Evolutionary conservation across 306 rosid species (phyloP).

Genomic region (Canavalia gladiata): DNA sequence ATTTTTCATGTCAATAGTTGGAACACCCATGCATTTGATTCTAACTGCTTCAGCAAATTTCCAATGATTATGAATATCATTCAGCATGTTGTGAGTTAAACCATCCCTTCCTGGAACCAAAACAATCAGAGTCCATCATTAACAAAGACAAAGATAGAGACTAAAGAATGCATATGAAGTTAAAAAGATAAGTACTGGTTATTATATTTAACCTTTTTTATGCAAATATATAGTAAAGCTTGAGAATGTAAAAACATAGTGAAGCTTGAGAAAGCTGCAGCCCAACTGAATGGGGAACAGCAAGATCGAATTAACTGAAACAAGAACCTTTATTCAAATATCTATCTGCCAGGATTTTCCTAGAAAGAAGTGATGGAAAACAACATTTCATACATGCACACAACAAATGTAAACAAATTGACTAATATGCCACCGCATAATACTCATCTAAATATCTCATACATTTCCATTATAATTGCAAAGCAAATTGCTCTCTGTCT

Average conservation of each 20-base stretch:
- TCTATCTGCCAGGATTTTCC: background rate
- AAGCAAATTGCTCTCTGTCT: background rate
- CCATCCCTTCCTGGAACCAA: constrained; percentile 86
- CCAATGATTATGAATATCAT: constrained; percentile 88
- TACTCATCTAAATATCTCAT: background rate
- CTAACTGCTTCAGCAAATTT: constrained; percentile 81
- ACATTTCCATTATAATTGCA: constrained; percentile 6
- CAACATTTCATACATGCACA: background rate
- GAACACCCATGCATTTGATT: constrained; percentile 93
- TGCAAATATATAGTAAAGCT: background rate
- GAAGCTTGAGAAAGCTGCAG: background rate
- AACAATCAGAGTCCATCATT: constrained; percentile 21
- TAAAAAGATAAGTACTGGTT: background rate
- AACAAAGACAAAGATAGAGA: background rate
- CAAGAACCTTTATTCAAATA: constrained; percentile 10
- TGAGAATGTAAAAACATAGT: no score
- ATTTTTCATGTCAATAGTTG: constrained; percentile 92
- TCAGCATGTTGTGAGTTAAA: constrained; percentile 93
- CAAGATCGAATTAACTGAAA: background rate
- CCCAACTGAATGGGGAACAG: background rate
- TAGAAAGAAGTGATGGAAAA: background rate
- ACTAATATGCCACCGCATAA: background rate
- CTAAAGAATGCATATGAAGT: background rate
- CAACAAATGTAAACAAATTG: background rate
- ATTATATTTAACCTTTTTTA: constrained; percentile 16